phyloP scores from a whole-genome alignment of 495 filamentous ascomycete genomes.

The Penicillium fimorum region DNA sequence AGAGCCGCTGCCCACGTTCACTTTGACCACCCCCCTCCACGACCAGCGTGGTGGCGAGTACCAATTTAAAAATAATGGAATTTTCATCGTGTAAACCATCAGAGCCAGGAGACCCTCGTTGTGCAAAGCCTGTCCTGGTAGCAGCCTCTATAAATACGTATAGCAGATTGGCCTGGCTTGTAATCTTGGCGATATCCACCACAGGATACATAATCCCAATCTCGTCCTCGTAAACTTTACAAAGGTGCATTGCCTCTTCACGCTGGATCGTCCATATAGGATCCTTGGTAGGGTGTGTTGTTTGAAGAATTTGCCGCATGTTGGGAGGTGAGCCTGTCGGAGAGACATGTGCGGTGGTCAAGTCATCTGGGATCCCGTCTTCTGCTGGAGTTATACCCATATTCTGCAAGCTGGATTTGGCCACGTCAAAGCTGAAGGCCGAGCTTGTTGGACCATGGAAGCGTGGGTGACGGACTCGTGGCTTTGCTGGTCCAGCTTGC shows the following conservation, averaged over 20 bases:
- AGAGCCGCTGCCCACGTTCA: slow-evolving; percentile 66
- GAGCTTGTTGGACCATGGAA: slow-evolving; percentile 87
- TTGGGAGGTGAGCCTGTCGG: slow-evolving; percentile 51
- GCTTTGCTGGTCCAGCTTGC: slow-evolving; percentile 32
- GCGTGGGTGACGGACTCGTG: slow-evolving; percentile 53
- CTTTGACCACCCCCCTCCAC: slow-evolving; percentile 76
- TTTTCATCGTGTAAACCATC: slow-evolving; percentile 66
- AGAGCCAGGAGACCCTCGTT: slow-evolving; percentile 52
- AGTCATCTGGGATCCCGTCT: slow-evolving; percentile 56
- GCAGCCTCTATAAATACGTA: slow-evolving; percentile 72
- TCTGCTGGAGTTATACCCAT: slow-evolving; percentile 73
- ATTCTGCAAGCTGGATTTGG: slow-evolving; percentile 79
- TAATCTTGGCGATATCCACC: slow-evolving; percentile 64
- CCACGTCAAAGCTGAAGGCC: slow-evolving; percentile 81
- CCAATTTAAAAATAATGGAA: slow-evolving; percentile 71
- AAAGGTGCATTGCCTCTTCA: slow-evolving; percentile 70
- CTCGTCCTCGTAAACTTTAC: slow-evolving; percentile 75
- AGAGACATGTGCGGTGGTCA: slow-evolving; percentile 49
- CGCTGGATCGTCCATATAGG: slow-evolving; percentile 71
- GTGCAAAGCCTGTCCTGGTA: slow-evolving; percentile 54
- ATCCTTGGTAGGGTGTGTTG: slow-evolving; percentile 56
- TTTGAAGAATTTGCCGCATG: slow-evolving; percentile 37
- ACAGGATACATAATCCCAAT: slow-evolving; percentile 86
- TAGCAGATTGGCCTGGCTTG: slow-evolving; percentile 61
- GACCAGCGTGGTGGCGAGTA: slow-evolving; percentile 70